Conservation (phyloP, 345 rosid species). For the Pugionium cornutum region DNA sequence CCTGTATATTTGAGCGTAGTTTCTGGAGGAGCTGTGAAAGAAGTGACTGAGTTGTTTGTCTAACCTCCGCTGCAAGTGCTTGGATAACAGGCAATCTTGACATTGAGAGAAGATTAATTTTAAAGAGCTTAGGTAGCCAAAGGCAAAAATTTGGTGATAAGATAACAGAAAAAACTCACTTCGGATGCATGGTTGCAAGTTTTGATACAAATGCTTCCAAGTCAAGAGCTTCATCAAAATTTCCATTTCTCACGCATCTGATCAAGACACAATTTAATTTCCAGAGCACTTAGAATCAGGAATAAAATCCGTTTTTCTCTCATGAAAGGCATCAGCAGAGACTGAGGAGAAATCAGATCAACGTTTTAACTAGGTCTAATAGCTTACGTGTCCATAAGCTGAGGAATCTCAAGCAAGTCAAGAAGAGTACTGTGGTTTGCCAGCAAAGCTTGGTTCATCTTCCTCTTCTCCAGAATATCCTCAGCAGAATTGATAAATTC, state of each 20-base stretch:
- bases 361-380: background rate
- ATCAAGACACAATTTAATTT: constrained; percentile 31
- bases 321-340: constrained; percentile 19
- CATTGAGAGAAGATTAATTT: constrained; percentile 18
- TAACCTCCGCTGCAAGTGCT: constrained; percentile 85
- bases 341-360: background rate
- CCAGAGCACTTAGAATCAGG: background rate
- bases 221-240: constrained; percentile 97
- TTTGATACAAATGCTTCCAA: constrained; percentile 89
- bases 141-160: background rate
- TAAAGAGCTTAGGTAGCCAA: constrained; percentile 34
- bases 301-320: background rate
- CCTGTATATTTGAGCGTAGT: constrained; percentile 94
- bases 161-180: constrained; percentile 56
- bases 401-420: constrained; percentile 99
- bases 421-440: constrained; percentile 89
- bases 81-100: constrained; percentile 82
- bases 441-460: constrained; percentile 88
- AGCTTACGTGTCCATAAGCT: constrained; percentile 98
- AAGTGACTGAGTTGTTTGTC: constrained; percentile 93
- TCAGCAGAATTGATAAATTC: constrained; percentile 87
- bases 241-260: constrained; percentile 96
- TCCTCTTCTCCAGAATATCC: constrained; percentile 85
- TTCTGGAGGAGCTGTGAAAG: constrained; percentile 89
- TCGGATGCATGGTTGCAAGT: constrained; percentile 94